These are phyloP conservation scores for Metarhizium guizhouense DNA, from an alignment of 2,329 filamentous ascomycete species.

Conservation along the genomic window DNA sequence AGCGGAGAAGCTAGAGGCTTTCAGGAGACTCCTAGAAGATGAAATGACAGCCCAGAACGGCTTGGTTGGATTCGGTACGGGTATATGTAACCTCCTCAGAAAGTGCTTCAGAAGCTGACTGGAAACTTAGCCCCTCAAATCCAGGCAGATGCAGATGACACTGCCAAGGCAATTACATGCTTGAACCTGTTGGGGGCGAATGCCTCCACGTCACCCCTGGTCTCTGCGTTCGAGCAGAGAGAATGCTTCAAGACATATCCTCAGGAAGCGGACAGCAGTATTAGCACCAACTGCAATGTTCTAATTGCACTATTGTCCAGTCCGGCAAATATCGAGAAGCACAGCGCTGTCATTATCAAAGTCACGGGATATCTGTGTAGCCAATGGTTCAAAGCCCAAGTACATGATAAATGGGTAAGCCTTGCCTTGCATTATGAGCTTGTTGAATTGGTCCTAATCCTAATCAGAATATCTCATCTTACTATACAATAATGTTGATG, in stretches of 20 bases:
- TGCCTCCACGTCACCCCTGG: not conserved
- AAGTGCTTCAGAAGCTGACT: too few species aligned
- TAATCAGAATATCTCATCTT: too few species aligned
- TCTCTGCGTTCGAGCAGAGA: slow-evolving; percentile 7
- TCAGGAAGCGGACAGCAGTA: slow-evolving; percentile 4
- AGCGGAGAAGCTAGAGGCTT: too few species aligned
- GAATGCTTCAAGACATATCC: slow-evolving; percentile 9
- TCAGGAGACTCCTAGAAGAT: too few species aligned
- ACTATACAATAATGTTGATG: too few species aligned
- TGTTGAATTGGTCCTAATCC: too few species aligned
- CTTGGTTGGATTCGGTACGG: not conserved
- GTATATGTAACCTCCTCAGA: too few species aligned
- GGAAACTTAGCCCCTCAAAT: not conserved
- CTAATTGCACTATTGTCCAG: slow-evolving; percentile 8
- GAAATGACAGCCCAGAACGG: too few species aligned
- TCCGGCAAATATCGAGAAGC: slow-evolving; percentile 3
- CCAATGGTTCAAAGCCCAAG: slow-evolving; percentile 6
- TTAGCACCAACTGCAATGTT: slow-evolving; percentile 11
- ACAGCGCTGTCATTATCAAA: slow-evolving; percentile 6
- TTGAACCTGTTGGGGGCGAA: slow-evolving; percentile 4
- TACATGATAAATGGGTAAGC: too few species aligned
- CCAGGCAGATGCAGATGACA: slow-evolving; percentile 10
- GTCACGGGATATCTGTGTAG: slow-evolving; percentile 6
- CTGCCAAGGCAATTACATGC: slow-evolving; percentile 7
- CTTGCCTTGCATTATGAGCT: too few species aligned